Evolutionary conservation across 192 early-diverging fungal genomes (phyloP), one percentile per base, ranked within the genome.

Genomic region (Coemansia sp.): DNA sequence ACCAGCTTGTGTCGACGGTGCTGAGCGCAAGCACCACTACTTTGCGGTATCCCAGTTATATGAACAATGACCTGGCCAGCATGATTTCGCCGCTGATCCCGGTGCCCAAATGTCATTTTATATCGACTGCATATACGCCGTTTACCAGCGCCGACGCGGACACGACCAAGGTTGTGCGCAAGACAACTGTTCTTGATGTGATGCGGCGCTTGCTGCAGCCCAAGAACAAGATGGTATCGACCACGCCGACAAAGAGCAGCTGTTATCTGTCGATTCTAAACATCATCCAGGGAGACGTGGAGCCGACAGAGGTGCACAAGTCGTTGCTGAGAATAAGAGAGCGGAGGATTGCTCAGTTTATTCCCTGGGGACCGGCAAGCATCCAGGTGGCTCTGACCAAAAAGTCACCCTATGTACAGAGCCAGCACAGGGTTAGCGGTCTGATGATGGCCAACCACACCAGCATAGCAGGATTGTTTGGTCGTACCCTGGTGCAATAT

Each of bases 371-470:
- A 10, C 97, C 97, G 5, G 95, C 97, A 14, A 94, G 92, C 73
- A 98, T 99, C 68, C 97, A 99, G 73, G 97, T 99, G 1, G 96
- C 97, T 10, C 69, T 99, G 52, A 95, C 95, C 3, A 88, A 89
- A 48, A 95, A 95, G 71, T 93, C 91, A 38, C 97, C 96, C 7
- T 99, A 98, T 75, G 85, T 94, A 10, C 92, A 90, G 57, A 92
- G 94, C 6, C 85, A 91, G 38, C 96, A 99, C 72, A 88, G 94
- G 3, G 97, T 99, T 31, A 94, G 92, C 48, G 97, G 97, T 3
- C 83, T 99, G 51, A 99, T 99, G 97, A 81, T 99, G 59, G 97
- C 97, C 12, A 99, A 99, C 77, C 93, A 99, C 65, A 99, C 97
- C 2, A 92, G 93, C 69, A 95, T 96, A 66, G 85, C 88, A 2